phyloP scores from a whole-genome alignment of 2,329 filamentous ascomycete species.

The Elsinoe necatrix region DNA sequence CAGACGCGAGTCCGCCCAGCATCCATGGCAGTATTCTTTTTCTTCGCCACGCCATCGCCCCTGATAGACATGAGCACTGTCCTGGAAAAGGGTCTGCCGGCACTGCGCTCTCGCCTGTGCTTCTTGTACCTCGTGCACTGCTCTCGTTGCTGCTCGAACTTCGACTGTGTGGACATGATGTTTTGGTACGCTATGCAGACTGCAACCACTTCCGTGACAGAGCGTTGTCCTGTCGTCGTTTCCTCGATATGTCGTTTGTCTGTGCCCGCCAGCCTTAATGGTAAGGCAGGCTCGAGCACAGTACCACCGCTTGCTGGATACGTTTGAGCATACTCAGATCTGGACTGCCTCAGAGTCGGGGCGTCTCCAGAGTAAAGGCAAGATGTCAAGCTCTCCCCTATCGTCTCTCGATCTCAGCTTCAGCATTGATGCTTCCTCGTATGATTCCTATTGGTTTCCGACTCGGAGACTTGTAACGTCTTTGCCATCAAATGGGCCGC shows the following conservation, averaged over 20 bases:
- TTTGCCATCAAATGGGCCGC: not conserved
- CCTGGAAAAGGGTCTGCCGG: not conserved
- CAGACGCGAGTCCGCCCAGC: not conserved
- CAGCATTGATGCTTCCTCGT: not conserved
- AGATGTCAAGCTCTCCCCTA: not conserved
- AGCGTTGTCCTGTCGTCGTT: not conserved
- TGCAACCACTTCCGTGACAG: conserved; percentile 3
- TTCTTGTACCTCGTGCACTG: not conserved
- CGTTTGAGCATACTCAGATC: not conserved
- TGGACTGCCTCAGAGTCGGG: not conserved
- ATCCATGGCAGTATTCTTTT: not conserved
- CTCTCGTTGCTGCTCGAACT: conserved; percentile 3
- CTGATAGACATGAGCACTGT: conserved; percentile 2
- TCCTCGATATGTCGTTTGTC: no score
- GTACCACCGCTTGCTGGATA: not conserved
- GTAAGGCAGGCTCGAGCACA: not conserved
- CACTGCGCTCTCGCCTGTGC: not conserved
- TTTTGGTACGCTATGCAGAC: not conserved
- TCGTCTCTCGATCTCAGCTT: not conserved
- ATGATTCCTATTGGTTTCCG: not conserved
- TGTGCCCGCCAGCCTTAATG: not conserved
- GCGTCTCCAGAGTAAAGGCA: not conserved
- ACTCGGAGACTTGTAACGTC: not conserved
- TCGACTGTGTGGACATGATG: not conserved
- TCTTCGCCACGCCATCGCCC: not conserved